Evolutionary conservation across 305 asterid genomes (phyloP).

Genomic region (Ajuga reptans): DNA sequence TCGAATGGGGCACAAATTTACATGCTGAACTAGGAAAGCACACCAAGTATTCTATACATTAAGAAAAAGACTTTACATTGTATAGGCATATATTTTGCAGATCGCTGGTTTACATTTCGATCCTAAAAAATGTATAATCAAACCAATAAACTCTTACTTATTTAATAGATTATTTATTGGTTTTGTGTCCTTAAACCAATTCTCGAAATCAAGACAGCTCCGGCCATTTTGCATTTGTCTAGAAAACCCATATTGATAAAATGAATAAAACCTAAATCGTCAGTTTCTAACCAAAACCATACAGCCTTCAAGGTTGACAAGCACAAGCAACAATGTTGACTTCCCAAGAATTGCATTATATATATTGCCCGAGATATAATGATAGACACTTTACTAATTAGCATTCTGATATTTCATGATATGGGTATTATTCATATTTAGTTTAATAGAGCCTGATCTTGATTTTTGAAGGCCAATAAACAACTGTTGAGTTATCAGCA

Average conservation of each 20-base stretch:
- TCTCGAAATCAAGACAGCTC: not conserved
- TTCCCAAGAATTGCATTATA: not conserved
- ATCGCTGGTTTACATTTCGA: too few relatives aligned
- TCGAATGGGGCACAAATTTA: not conserved
- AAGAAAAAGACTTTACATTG: not conserved
- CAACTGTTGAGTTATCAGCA: not conserved
- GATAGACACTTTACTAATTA: not conserved
- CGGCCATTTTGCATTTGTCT: not conserved
- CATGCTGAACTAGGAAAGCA: not conserved
- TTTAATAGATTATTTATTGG: too few relatives aligned
- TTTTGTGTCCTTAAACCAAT: too few relatives aligned
- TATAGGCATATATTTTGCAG: too few relatives aligned
- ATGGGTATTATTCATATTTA: too few relatives aligned
- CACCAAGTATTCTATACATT: not conserved
- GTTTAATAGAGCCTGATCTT: not conserved
- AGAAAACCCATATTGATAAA: not conserved
- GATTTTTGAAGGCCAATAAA: not conserved
- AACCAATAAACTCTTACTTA: too few relatives aligned
- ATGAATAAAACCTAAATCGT: not conserved
- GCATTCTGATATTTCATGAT: too few relatives aligned
- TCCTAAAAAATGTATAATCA: too few relatives aligned
- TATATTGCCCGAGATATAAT: not conserved
- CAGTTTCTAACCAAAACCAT: not conserved
- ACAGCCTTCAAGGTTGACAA: not conserved
- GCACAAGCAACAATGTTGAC: not conserved